Conservation (phyloP, 75 land plant species). For the Pseudotsuga menziesii region DNA sequence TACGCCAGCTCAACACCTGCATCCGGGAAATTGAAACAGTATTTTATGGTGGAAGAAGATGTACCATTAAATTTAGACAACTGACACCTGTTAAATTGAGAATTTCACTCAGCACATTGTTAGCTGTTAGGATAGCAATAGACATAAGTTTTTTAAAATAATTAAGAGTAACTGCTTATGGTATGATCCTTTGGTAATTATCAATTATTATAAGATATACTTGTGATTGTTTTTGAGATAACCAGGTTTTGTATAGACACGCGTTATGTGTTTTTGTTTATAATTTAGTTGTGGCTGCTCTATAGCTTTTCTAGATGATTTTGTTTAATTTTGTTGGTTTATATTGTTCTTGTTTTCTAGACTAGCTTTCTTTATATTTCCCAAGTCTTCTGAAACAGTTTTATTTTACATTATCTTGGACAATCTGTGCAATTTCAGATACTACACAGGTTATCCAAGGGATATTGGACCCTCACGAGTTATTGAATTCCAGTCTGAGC, state of each 20-base stretch:
- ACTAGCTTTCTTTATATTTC: no score
- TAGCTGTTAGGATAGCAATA: background rate
- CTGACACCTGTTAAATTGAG: background rate
- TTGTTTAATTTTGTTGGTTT: no score
- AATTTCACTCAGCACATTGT: background rate
- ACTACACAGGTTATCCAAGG: slow-evolving; percentile 77
- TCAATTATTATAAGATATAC: background rate
- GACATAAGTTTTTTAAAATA: background rate
- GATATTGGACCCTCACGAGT: slow-evolving; percentile 66
- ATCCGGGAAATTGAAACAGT: no score
- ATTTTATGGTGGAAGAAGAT: background rate
- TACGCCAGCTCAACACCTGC: no score
- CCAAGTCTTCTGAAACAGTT: no score
- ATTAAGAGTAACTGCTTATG: background rate
- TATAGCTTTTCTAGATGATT: no score
- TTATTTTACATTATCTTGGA: no score
- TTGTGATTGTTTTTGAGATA: no score
- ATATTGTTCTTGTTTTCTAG: no score
- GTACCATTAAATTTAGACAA: background rate
- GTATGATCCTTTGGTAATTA: background rate
- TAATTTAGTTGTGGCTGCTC: no score
- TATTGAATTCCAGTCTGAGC: slow-evolving; percentile 74
- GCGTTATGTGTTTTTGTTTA: no score
- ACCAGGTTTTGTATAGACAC: no score
- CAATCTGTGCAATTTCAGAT: slow-evolving; percentile 25